phyloP scores from a whole-genome alignment of 139 green algal genomes.

The Asterochloris erici region DNA sequence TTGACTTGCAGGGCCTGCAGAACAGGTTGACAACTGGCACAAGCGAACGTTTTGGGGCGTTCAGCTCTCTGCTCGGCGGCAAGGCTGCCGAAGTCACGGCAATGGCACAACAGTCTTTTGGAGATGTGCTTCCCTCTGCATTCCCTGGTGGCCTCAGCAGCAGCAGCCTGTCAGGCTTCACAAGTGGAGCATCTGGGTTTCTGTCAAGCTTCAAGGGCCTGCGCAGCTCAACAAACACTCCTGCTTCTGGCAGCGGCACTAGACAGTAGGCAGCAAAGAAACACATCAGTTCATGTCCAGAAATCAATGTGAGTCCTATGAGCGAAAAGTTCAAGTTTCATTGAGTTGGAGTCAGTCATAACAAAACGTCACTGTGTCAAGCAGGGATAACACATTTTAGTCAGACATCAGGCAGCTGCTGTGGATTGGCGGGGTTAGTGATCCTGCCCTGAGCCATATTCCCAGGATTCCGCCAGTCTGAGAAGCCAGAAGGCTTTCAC shows the following conservation, averaged over 20 bases:
- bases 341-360: too few relatives aligned
- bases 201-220: slow-evolving; percentile 11
- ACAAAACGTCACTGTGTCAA: too few relatives aligned
- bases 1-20: slow-evolving; percentile 14
- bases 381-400: too few relatives aligned
- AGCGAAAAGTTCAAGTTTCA: too few relatives aligned
- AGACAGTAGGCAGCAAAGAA: not conserved
- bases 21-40: slow-evolving; percentile 7
- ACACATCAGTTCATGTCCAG: not conserved
- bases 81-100: slow-evolving; percentile 21
- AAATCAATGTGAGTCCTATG: not conserved
- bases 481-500: not conserved
- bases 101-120: slow-evolving; percentile 20
- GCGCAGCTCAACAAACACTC: not conserved
- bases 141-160: slow-evolving; percentile 5
- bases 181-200: slow-evolving; percentile 3
- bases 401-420: too few relatives aligned
- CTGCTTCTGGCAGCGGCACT: not conserved
- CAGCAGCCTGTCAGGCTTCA: slow-evolving; percentile 17
- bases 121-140: slow-evolving; percentile 9
- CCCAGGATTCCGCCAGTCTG: not conserved
- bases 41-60: slow-evolving; percentile 16
- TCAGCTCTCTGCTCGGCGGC: slow-evolving; percentile 22
- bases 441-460: not conserved
- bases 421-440: too few relatives aligned